These are phyloP conservation scores for Penicillium griseofulvum DNA, from an alignment of 2,329 filamentous ascomycete genomes.

Conservation along the genomic window DNA sequence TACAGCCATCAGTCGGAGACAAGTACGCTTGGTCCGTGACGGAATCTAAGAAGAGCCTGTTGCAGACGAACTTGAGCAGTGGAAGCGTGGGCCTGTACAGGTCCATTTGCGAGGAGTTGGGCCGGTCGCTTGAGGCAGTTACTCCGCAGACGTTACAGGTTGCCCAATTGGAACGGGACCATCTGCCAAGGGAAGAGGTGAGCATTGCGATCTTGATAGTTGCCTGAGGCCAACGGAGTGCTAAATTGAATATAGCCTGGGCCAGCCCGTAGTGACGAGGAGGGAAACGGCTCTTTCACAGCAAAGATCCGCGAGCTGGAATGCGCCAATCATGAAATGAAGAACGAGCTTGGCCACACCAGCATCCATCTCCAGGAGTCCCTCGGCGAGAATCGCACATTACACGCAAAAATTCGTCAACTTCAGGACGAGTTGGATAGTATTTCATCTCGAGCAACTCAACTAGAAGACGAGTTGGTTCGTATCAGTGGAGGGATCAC, in stretches of 20 bases:
- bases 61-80: not conserved
- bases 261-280: not conserved
- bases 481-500: not conserved
- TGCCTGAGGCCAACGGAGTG: too few relatives aligned
- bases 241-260: not conserved
- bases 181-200: not conserved
- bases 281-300: not conserved
- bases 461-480: slow-evolving; percentile 2
- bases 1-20: not conserved
- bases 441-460: not conserved
- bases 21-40: not conserved
- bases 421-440: not conserved
- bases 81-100: not conserved
- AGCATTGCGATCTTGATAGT: not conserved
- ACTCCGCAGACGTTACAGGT: not conserved
- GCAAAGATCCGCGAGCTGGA: not conserved
- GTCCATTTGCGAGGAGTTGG: not conserved
- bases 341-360: not conserved
- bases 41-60: not conserved
- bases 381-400: not conserved
- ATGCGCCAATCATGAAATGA: not conserved
- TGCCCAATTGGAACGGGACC: not conserved
- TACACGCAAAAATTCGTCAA: not conserved
- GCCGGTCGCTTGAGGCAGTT: not conserved
- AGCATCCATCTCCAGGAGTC: not conserved